Conservation (phyloP, 169 alveolate genomes). For the Plasmodium cynomolgi region DNA sequence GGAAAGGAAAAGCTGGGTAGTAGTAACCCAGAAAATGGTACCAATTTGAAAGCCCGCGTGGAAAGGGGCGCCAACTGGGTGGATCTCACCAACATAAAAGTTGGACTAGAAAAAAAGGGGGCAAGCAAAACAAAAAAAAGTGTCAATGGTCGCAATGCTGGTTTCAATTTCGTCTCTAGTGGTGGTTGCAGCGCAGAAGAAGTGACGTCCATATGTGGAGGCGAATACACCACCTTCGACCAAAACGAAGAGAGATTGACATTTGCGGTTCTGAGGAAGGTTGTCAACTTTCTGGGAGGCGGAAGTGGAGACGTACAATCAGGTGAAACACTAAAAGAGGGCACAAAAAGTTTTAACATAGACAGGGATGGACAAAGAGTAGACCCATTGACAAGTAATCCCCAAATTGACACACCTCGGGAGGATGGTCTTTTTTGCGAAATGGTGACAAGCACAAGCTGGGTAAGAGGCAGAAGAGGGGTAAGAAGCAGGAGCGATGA, state of each 20-base stretch:
- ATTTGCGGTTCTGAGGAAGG: neutral
- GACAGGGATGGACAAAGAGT: neutral
- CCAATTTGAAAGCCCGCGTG: neutral
- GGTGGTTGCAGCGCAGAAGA: neutral
- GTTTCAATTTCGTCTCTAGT: neutral
- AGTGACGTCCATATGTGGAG: neutral
- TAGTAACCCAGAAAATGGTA: neutral
- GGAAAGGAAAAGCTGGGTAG: neutral
- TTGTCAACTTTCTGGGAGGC: neutral
- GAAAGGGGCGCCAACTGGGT: neutral
- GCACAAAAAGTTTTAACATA: neutral
- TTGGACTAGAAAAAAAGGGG: neutral
- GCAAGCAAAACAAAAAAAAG: neutral
- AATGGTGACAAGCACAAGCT: neutral
- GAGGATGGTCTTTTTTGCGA: neutral
- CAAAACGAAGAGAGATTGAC: neutral
- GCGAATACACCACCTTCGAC: neutral
- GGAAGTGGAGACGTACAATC: neutral
- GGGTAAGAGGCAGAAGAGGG: neutral
- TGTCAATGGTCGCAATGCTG: neutral
- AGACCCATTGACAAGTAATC: neutral
- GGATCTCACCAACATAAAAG: neutral
- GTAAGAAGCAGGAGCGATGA: constrained; percentile 25
- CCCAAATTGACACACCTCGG: neutral
- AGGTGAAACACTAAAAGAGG: neutral